These are phyloP conservation scores for Tremella fuciformis DNA, from an alignment of 768 basidiomycete species.

Conservation along the genomic window DNA sequence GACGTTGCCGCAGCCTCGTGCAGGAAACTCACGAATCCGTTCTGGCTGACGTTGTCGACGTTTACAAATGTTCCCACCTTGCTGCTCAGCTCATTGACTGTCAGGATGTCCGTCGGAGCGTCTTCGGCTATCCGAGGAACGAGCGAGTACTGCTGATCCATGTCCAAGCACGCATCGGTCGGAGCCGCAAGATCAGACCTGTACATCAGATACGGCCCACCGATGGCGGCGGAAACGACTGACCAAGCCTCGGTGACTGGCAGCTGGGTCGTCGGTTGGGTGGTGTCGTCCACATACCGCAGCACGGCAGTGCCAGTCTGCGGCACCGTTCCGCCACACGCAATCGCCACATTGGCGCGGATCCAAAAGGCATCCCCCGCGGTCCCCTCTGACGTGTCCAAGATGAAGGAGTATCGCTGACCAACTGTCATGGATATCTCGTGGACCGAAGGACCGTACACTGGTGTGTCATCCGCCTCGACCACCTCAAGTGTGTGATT, in stretches of 20 bases:
- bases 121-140: slow-evolving; percentile 18
- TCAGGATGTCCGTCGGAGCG: slow-evolving; percentile 6
- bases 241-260: slow-evolving; percentile 27
- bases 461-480: slow-evolving; percentile 15
- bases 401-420: slow-evolving; percentile 13
- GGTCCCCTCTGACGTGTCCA: slow-evolving; percentile 11
- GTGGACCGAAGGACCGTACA: slow-evolving; percentile 7
- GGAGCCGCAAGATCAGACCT: slow-evolving; percentile 26
- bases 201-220: background rate
- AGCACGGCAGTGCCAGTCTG: slow-evolving; percentile 16
- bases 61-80: slow-evolving; percentile 21
- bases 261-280: background rate
- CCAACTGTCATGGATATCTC: slow-evolving; percentile 13
- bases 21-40: slow-evolving; percentile 15
- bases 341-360: background rate
- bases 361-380: slow-evolving; percentile 13
- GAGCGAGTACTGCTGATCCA: slow-evolving; percentile 23
- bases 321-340: background rate
- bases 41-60: slow-evolving; percentile 8
- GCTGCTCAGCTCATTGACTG: slow-evolving; percentile 15
- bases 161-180: slow-evolving; percentile 16
- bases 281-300: slow-evolving; percentile 22
- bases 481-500: slow-evolving; percentile 45
- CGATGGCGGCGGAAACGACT: slow-evolving; percentile 1
- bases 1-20: slow-evolving; percentile 3